Conservation (phyloP, 2,329 filamentous ascomycete genomes). For the Verticillium isaacii region DNA sequence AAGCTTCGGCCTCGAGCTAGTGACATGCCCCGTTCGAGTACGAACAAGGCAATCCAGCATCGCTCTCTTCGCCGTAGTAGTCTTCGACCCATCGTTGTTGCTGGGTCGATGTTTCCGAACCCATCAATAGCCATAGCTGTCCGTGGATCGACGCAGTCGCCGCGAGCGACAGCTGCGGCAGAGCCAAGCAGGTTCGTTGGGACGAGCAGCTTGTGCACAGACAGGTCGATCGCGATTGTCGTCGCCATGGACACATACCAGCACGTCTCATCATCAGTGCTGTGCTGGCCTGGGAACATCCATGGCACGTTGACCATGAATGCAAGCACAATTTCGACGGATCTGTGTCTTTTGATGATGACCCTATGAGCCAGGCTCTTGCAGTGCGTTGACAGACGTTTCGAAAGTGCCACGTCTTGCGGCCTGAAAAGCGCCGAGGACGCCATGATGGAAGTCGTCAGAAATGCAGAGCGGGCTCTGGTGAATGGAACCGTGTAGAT, state of each 20-base stretch:
- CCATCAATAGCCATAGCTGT: constrained; percentile 64
- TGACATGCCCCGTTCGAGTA: constrained; percentile 68
- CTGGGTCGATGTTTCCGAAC: constrained; percentile 57
- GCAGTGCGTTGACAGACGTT: constrained; percentile 59
- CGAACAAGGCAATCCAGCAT: constrained; percentile 68
- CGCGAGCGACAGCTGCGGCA: constrained; percentile 39
- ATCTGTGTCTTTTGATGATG: constrained; percentile 57
- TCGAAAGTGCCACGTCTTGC: constrained; percentile 58
- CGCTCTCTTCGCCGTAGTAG: constrained; percentile 62
- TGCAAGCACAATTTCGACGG: constrained; percentile 68
- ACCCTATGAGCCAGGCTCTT: constrained; percentile 59
- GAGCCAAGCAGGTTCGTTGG: constrained; percentile 44
- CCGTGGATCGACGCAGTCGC: constrained; percentile 64
- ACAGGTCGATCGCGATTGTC: constrained; percentile 64
- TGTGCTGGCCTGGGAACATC: constrained; percentile 65
- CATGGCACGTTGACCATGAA: constrained; percentile 75
- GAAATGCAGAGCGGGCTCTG: constrained; percentile 62
- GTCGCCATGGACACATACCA: constrained; percentile 66
- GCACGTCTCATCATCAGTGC: constrained; percentile 69
- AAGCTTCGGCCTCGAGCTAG: constrained; percentile 65
- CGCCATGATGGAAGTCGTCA: constrained; percentile 67
- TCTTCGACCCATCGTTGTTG: constrained; percentile 54
- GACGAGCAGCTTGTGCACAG: constrained; percentile 64
- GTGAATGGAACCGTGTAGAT: constrained; percentile 64
- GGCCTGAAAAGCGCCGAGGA: constrained; percentile 65